A percentile compares a stretch with the other conserved stretches of the same genome.
phyloP scores from a whole-genome alignment of 1,284 basidiomycete species.

The Bondarzewia mesenterica region DNA sequence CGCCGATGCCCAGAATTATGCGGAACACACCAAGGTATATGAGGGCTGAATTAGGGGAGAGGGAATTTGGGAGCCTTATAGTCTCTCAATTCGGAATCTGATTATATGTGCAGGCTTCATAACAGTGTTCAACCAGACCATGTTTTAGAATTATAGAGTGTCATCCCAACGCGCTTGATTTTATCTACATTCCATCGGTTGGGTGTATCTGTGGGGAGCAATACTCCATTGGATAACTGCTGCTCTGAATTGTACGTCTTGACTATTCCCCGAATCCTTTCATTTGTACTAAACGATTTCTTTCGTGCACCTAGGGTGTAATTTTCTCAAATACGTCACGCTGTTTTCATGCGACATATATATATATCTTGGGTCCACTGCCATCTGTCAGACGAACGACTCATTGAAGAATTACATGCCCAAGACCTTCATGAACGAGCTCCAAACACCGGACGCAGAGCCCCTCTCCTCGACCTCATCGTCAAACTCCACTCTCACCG shows the following conservation, averaged over 20 bases:
- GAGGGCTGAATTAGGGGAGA: too few relatives aligned
- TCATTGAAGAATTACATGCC: too few relatives aligned
- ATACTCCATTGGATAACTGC: slow-evolving; percentile 90
- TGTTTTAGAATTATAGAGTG: slow-evolving; percentile 70
- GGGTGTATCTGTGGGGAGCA: slow-evolving; percentile 92
- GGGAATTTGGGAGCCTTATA: too few relatives aligned
- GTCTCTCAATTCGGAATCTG: too few relatives aligned
- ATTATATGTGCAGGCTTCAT: slow-evolving; percentile 64
- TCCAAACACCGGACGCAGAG: neutral
- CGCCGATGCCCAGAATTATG: too few relatives aligned
- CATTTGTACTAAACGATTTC: too few relatives aligned
- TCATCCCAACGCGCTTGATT: slow-evolving; percentile 50
- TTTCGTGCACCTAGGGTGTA: slow-evolving; percentile 53
- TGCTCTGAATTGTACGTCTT: slow-evolving; percentile 63
- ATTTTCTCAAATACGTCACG: slow-evolving; percentile 81
- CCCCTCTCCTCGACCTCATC: neutral
- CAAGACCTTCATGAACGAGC: neutral
- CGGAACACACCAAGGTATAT: too few relatives aligned
- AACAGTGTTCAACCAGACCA: slow-evolving; percentile 88
- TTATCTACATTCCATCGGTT: slow-evolving; percentile 84
- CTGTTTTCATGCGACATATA: slow-evolving; percentile 89
- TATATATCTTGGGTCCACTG: slow-evolving; percentile 85
- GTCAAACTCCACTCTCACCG: neutral
- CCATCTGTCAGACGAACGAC: too few relatives aligned
- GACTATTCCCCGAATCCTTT: too few relatives aligned